Evolutionary conservation across 768 basidiomycete species (phyloP), one percentile per base, ranked within the genome.

Genomic region (Mycena maculata): DNA sequence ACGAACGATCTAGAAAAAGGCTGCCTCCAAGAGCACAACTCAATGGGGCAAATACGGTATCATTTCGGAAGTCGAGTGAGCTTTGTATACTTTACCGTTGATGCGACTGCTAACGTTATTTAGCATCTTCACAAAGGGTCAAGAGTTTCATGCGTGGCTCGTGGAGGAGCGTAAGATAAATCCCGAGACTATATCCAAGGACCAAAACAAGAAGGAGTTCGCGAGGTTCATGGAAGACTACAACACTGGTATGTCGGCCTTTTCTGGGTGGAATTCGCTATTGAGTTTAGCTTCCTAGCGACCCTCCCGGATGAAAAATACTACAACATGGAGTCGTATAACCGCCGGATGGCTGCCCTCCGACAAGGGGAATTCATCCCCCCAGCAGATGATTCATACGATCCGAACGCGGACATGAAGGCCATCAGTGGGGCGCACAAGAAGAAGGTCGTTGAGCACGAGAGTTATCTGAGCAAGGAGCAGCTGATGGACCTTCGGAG

Each of bases 231-330:
- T 93, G 23, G 93, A 95, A 76, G 93, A 94, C 74, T 94, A 84
- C 74, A 93, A 95, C 72, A 94, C 92, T 31, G 91, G 93, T 90
- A 66, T 31, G 82, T 67, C 39, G 62, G 45, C 23, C 23, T 39
- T 18, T 22, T 53, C 39, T n/a, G 31, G 15, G n/a, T 31, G 4
- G 39, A 22, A 61, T 18, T 11, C 8, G 15, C 1, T 39, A 25
- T 49, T 61, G 3, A 71, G 45, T 13, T 10, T 3, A 12, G 12
- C 36, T 11, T 57, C 22, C 62, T n/a, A 95, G 95, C 95, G 16
- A 98, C 96, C 4, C 84, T 98, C 3, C 94, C 96, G 12, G 92
- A 97, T 73, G 95, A 96, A 76, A 98, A 98, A 76, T 98, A 96
- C 78, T 97, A 97, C 77, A 88, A 96, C 74, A 94, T 96, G 87